These are phyloP conservation scores for Hypoxylon sp. DNA, from an alignment of 2,329 filamentous ascomycete species.

Conservation along the genomic window DNA sequence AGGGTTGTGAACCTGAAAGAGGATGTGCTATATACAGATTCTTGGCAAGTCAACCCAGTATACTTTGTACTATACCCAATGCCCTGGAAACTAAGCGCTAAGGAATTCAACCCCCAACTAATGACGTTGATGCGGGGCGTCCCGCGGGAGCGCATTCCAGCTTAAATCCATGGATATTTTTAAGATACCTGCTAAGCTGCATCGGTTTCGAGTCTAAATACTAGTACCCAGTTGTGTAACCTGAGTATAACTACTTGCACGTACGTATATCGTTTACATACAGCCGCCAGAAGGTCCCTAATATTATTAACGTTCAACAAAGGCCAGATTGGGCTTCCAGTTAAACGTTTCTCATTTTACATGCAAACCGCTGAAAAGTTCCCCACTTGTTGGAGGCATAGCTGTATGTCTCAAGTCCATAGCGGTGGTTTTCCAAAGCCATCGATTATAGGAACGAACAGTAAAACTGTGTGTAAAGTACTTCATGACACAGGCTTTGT, in stretches of 20 bases:
- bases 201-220: not conserved
- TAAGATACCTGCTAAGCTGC: constrained; percentile 4
- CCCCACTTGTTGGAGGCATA: not conserved
- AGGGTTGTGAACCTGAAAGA: not conserved
- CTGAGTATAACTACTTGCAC: not conserved
- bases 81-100: constrained; percentile 22
- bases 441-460: not conserved
- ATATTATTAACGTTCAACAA: not conserved
- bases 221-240: not conserved
- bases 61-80: constrained; percentile 12
- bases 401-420: not conserved
- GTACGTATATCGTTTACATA: not conserved
- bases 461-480: not conserved
- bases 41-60: not conserved
- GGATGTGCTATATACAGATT: not conserved
- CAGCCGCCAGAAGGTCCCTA: not conserved
- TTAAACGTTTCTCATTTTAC: not conserved
- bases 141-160: constrained; percentile 11
- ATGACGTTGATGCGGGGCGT: constrained; percentile 37
- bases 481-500: not conserved
- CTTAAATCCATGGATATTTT: constrained; percentile 2
- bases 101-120: constrained; percentile 19
- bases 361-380: not conserved
- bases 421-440: not conserved
- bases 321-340: not conserved